Conservation (phyloP, 192 early-diverging fungal species). For the Coemansia sp. region DNA sequence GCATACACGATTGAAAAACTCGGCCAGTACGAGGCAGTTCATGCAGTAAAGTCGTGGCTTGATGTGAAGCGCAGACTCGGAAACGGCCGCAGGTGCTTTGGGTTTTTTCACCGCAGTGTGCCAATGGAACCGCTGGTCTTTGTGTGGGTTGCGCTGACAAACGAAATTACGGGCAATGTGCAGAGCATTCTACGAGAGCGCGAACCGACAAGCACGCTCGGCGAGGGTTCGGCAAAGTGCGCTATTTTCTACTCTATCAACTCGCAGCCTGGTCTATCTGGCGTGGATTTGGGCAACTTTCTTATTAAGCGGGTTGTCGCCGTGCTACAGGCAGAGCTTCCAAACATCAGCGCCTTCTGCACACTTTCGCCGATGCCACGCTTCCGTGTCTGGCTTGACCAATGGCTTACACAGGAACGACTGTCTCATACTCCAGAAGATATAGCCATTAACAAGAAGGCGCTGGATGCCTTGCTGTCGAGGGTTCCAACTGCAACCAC, state of each 20-base stretch:
- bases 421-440: constrained; percentile 18
- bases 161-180: constrained; percentile 64
- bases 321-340: constrained; percentile 70
- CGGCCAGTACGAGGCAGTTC: constrained; percentile 84
- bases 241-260: constrained; percentile 97
- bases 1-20: constrained; percentile 84
- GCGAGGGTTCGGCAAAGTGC: constrained; percentile 55
- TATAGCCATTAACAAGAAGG: constrained; percentile 10
- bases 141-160: constrained; percentile 81
- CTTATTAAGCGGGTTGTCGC: constrained; percentile 86
- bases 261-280: constrained; percentile 80
- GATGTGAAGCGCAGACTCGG: constrained; percentile 80
- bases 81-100: constrained; percentile 76
- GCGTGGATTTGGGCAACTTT: constrained; percentile 91
- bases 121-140: constrained; percentile 86
- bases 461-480: constrained; percentile 10
- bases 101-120: constrained; percentile 78
- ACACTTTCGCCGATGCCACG: constrained; percentile 91
- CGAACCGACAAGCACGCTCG: constrained; percentile 35
- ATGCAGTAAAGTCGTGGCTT: constrained; percentile 77
- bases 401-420: constrained; percentile 42
- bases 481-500: constrained; percentile 26
- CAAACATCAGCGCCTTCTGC: constrained; percentile 75
- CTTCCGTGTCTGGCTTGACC: constrained; percentile 79
- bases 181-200: constrained; percentile 67